Conservation (phyloP, 257 asterid genomes). For the Nicotiana paniculata region DNA sequence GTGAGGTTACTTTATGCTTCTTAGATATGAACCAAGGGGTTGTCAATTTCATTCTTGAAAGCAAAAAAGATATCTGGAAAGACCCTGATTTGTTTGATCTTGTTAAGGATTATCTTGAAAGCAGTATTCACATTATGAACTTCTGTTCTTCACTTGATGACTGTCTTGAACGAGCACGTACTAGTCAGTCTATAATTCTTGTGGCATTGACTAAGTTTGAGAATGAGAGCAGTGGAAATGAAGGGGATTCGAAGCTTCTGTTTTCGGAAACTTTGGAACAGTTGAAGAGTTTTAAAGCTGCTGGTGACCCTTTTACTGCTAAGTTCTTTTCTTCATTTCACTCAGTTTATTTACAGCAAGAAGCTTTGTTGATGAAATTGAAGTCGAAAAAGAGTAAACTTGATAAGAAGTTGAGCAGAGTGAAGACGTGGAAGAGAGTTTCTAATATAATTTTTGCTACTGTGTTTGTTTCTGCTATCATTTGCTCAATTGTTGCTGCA, state of each 20-base stretch:
- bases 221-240: slow-evolving; percentile 20
- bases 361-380: slow-evolving; percentile 47
- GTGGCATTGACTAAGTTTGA: slow-evolving; percentile 51
- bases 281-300: slow-evolving; percentile 44
- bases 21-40: slow-evolving; percentile 77
- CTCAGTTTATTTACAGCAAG: slow-evolving; percentile 45
- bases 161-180: slow-evolving; percentile 58
- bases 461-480: slow-evolving; percentile 51
- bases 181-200: slow-evolving; percentile 54
- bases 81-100: slow-evolving; percentile 54
- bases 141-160: slow-evolving; percentile 71
- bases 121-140: slow-evolving; percentile 66
- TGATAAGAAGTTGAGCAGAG: slow-evolving; percentile 39
- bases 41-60: slow-evolving; percentile 51
- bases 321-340: slow-evolving; percentile 54
- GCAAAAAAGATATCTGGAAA: slow-evolving; percentile 69
- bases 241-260: background rate
- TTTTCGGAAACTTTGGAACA: slow-evolving; percentile 60
- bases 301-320: slow-evolving; percentile 67
- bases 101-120: slow-evolving; percentile 77
- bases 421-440: slow-evolving; percentile 63
- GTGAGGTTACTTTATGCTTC: slow-evolving; percentile 59
- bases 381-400: slow-evolving; percentile 47
- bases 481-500: slow-evolving; percentile 74
- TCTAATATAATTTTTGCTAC: slow-evolving; percentile 60